Evolutionary conservation across 768 basidiomycete genomes (phyloP), one percentile per base, ranked within the genome.

Genomic region (Boletus subparvulus): DNA sequence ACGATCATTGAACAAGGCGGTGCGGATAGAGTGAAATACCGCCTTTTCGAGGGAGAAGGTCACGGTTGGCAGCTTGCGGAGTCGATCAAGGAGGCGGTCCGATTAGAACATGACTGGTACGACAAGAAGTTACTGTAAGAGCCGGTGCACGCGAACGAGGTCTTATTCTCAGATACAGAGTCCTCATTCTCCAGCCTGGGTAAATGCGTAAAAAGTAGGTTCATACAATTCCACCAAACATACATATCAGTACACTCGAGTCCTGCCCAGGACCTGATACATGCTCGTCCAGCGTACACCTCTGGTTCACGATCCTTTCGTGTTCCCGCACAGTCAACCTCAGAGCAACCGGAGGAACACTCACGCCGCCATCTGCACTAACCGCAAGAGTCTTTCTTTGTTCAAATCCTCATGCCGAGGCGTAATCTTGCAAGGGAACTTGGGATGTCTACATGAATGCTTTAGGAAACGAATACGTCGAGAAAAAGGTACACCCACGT

Each of bases 41-140:
- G 72, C 40, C 58, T 75, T 8, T 81, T 79, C 50, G 67, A 78
- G 33, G 78, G 79, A 17, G 78, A 80, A 58, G 77, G 78, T 3
- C 77, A 79, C 46, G 76, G 77, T 21, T 77, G 72, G 71, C 59
- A 70, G 19, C 71, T 52, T 41, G 68, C 68, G 0, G 68, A 72
- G 55, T 69, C 68, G 24, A 74, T 78, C 55, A 74, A 69, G 59
- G 65, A 59, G n/a, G 73, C 75, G 13, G 56, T 77, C 14, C 66
- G 67, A 52, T 58, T 53, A 6, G 77, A 79, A 44, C 65, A 75
- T 16, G 64, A 40, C 4, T 79, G 73, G 67, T 80, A 78, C 33
- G 61, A 73, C n/a, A 3, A 43, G 4, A 61, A 51, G 35, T n/a
- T 67, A 30, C 58, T 67, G 16, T 17, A 16, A 21, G 6, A 6